Evolutionary conservation across 164 flowering plant genomes (phyloP).

Genomic region (Litsea cubeba): DNA sequence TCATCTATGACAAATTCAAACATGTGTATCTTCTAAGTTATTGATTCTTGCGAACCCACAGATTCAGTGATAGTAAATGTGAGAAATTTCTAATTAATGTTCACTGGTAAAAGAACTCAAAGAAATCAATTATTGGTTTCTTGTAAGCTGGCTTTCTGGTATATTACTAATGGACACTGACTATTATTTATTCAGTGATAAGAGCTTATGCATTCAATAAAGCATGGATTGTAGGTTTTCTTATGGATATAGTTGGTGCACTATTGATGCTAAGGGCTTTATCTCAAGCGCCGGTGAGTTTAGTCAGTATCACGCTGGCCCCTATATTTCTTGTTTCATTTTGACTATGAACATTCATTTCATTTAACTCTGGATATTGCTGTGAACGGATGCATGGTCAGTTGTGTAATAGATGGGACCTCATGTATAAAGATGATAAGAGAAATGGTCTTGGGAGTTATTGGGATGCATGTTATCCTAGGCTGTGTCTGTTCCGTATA

Average conservation of each 20-base stretch:
- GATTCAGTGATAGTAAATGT: neutral
- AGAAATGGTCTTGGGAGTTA: no score
- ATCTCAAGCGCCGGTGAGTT: conserved; percentile 89
- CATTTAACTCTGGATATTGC: no score
- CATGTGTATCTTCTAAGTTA: neutral
- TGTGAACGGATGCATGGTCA: no score
- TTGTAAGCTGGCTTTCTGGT: neutral
- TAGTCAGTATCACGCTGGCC: neutral
- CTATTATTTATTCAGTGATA: conserved; percentile 36
- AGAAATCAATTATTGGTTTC: neutral
- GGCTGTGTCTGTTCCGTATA: no score
- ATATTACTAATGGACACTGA: neutral
- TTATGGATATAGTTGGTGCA: conserved; percentile 93
- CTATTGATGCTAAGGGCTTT: conserved; percentile 87
- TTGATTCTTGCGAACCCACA: conserved; percentile 1
- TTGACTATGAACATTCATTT: neutral
- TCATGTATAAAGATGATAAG: no score
- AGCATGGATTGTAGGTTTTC: conserved; percentile 72
- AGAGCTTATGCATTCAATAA: conserved; percentile 84
- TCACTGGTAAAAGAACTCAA: neutral
- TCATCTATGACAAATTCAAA: neutral
- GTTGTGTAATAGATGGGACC: no score
- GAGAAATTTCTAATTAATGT: neutral
- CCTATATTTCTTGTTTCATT: neutral
- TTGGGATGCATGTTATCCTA: no score